Percentiles rank a stretch among this genome's conserved stretches.
Conservation (phyloP, 129 eudicot species). For the Arctium lappa region DNA sequence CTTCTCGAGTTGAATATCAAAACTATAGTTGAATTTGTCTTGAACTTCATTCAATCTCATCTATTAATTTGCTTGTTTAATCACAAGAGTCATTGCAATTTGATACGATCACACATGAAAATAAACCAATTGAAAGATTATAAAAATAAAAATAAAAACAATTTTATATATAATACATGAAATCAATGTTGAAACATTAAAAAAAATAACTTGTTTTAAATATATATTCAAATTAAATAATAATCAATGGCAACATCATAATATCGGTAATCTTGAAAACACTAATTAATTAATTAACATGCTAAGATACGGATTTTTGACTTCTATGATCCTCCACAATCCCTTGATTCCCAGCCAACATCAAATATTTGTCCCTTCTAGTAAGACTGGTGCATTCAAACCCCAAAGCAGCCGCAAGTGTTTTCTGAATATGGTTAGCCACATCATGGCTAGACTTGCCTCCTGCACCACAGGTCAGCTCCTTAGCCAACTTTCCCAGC, state of each 20-base stretch:
- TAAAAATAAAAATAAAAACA: not conserved
- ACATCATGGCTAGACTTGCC: slow-evolving; percentile 82
- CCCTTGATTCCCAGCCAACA: slow-evolving; percentile 96
- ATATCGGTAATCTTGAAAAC: slow-evolving; percentile 11
- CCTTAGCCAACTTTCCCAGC: slow-evolving; percentile 63
- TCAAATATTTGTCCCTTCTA: slow-evolving; percentile 87
- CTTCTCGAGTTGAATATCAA: too few species aligned
- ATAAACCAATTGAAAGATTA: not conserved
- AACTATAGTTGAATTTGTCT: too few species aligned
- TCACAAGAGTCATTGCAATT: not conserved
- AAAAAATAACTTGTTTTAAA: not conserved
- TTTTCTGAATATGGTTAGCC: slow-evolving; percentile 77
- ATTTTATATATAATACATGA: not conserved
- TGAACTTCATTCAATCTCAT: too few species aligned
- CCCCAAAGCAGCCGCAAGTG: slow-evolving; percentile 74
- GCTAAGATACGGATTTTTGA: slow-evolving; percentile 4
- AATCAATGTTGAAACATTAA: not conserved
- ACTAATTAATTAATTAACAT: not conserved
- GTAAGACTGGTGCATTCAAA: slow-evolving; percentile 87
- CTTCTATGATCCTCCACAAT: slow-evolving; percentile 46
- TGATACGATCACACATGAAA: not conserved
- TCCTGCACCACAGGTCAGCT: slow-evolving; percentile 69
- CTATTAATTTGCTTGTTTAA: not conserved
- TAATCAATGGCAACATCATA: slow-evolving; percentile 17
- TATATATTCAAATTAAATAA: slow-evolving; percentile 29